These are phyloP conservation scores for Glebionis coronaria DNA, from an alignment of 129 eudicot species.

Conservation along the genomic window DNA sequence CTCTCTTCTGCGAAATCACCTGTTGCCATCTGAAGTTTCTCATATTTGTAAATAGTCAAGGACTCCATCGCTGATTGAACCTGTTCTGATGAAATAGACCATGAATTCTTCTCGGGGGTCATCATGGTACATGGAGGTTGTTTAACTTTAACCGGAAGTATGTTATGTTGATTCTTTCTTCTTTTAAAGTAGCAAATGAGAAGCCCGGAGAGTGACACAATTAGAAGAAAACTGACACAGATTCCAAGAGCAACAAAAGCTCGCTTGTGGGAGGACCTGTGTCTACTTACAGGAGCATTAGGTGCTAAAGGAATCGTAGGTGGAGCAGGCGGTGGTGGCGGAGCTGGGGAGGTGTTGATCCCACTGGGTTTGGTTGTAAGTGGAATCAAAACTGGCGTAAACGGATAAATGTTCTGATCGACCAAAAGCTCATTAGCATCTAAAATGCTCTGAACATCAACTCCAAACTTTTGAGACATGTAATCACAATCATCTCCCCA, in stretches of 20 bases:
- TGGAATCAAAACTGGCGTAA: slow-evolving; percentile 65
- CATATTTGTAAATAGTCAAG: slow-evolving; percentile 52
- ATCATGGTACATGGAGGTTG: slow-evolving; percentile 6
- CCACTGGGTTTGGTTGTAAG: slow-evolving; percentile 39
- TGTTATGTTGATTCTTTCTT: slow-evolving; percentile 17
- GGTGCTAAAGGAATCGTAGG: slow-evolving; percentile 27
- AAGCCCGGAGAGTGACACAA: slow-evolving; percentile 21
- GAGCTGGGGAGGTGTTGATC: slow-evolving; percentile 10
- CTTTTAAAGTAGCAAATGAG: slow-evolving; percentile 39
- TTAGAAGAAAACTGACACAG: slow-evolving; percentile 45
- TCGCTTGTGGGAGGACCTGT: slow-evolving; percentile 43
- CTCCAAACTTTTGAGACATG: slow-evolving; percentile 37
- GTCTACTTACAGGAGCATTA: not conserved
- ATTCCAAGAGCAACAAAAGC: slow-evolving; percentile 51
- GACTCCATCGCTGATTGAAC: slow-evolving; percentile 50
- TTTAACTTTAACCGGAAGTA: slow-evolving; percentile 15
- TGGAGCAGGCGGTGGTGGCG: slow-evolving; percentile 41
- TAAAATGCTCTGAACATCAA: slow-evolving; percentile 27
- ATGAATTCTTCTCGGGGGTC: slow-evolving; percentile 29
- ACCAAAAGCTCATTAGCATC: slow-evolving; percentile 48
- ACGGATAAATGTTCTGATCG: slow-evolving; percentile 27
- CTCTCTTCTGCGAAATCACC: slow-evolving; percentile 53
- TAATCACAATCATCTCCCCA: slow-evolving; percentile 19
- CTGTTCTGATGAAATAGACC: slow-evolving; percentile 51
- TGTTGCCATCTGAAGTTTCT: slow-evolving; percentile 62